These are phyloP conservation scores for Paramecium octaurelia DNA, from an alignment of 73 alveolate genomes.

Conservation along the genomic window DNA sequence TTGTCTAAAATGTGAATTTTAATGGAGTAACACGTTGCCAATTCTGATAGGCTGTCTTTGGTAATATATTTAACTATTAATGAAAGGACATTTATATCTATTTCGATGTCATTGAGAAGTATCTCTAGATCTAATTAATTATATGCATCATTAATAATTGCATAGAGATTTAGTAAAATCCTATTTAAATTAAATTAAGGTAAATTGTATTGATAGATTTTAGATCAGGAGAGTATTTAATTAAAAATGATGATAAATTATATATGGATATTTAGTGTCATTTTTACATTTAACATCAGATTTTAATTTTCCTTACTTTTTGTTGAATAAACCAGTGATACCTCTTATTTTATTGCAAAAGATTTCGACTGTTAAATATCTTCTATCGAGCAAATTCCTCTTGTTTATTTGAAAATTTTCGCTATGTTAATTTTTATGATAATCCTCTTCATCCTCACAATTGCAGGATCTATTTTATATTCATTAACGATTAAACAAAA, in stretches of 20 bases:
- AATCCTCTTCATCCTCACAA: neutral
- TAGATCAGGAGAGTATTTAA: neutral
- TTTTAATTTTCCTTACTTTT: neutral
- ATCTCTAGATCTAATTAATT: neutral
- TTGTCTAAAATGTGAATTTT: neutral
- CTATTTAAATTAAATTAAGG: neutral
- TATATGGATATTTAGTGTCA: neutral
- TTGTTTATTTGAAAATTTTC: neutral
- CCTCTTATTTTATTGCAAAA: neutral
- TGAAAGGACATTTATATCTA: neutral
- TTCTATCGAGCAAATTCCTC: neutral
- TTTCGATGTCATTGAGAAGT: neutral
- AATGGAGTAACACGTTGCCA: neutral
- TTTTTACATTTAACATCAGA: neutral
- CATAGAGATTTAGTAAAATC: neutral
- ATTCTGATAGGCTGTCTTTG: neutral
- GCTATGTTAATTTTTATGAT: neutral
- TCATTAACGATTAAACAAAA: neutral
- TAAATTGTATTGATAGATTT: neutral
- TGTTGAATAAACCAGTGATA: neutral
- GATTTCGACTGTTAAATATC: neutral
- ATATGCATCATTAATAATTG: neutral
- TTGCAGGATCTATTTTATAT: neutral
- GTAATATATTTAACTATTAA: neutral
- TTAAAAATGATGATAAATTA: neutral